Percentiles rank a stretch among this genome's conserved stretches.
Conservation (phyloP, 257 asterid genomes). For the Petunia axillaris region DNA sequence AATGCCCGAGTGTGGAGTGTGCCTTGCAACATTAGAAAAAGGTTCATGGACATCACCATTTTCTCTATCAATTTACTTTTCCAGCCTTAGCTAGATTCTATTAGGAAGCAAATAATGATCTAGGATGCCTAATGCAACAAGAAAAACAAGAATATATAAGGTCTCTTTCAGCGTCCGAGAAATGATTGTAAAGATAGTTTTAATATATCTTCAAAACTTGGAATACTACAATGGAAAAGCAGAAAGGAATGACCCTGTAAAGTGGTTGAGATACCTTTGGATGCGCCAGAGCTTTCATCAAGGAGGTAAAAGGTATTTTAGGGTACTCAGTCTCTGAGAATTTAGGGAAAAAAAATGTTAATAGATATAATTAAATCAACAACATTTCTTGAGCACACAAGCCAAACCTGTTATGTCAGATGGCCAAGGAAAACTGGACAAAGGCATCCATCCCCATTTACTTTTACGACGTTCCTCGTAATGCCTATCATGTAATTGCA, state of each 20-base stretch:
- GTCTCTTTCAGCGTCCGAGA: background rate
- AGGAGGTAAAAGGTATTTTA: constrained; percentile 58
- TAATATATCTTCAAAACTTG: constrained; percentile 8
- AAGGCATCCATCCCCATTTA: constrained; percentile 65
- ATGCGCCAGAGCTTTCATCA: constrained; percentile 74
- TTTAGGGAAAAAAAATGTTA: constrained; percentile 25
- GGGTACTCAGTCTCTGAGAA: constrained; percentile 60
- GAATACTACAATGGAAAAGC: background rate
- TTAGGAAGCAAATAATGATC: background rate
- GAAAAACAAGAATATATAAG: background rate
- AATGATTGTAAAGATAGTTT: constrained; percentile 8
- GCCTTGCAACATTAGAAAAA: background rate
- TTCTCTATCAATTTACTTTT: background rate
- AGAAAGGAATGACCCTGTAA: background rate
- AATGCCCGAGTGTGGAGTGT: constrained; percentile 6
- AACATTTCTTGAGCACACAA: constrained; percentile 27
- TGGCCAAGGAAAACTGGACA: constrained; percentile 69
- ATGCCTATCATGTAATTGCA: constrained; percentile 44
- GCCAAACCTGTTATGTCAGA: constrained; percentile 63
- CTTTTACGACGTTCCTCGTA: constrained; percentile 53
- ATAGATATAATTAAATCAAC: constrained; percentile 24
- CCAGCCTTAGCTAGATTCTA: background rate
- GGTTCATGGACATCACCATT: background rate
- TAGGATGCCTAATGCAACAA: background rate
- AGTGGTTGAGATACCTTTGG: constrained; percentile 58